Base-by-base conservation (phyloP, 2,329 filamentous ascomycete genomes). In the Teratosphaeria viscida region DNA sequence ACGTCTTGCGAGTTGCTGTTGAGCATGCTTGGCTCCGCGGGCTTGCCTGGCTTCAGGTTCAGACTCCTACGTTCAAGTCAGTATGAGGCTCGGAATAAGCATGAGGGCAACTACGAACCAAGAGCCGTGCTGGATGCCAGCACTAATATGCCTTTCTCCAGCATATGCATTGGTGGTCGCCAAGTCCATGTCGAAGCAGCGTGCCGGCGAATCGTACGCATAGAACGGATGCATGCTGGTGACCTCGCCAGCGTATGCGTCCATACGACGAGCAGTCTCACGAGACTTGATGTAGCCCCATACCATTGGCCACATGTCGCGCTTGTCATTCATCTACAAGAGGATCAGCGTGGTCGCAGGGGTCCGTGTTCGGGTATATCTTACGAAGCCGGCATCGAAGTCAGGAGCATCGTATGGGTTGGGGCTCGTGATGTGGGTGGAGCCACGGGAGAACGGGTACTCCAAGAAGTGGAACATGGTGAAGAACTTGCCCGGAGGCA, bases 381-480 rank as follows among this genome's bases (percentile, higher is more conserved):
- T 92, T 88, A 92, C 90, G 78, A 91, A 92, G 32, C 67, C 68
- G 54, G 68, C 68, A 47, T 92, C 88, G 67, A 92, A 91, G 75
- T 91, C 88, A 0, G 88, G 88, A 14, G 79, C 77, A 54, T 86
- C 88, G 69, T 92, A 92, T 16, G 87, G 85, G 66, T 89, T 82
- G 2, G 87, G 76, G n/a, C 58, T 86, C 61, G 78, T 81, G 70
- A 90, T 89, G 73, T 90, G 85, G 2, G 82, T 89, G 57, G 74
- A 84, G 57, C 57, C 57, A 59, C 87, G 84, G 16, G 85, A 88
- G 81, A 89, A 90, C 0, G 87, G 87, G 67, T 89, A 89, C 75
- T 89, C 85, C 47, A 90, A 73, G 81, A 90, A 90, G 72, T 89
- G 86, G 81, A 90, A 90, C 86, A 90, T 90, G 69, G 84, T 87